These are phyloP conservation scores for Aspergillus arachidicola DNA, from an alignment of 2,329 filamentous ascomycete genomes.

Conservation along the genomic window DNA sequence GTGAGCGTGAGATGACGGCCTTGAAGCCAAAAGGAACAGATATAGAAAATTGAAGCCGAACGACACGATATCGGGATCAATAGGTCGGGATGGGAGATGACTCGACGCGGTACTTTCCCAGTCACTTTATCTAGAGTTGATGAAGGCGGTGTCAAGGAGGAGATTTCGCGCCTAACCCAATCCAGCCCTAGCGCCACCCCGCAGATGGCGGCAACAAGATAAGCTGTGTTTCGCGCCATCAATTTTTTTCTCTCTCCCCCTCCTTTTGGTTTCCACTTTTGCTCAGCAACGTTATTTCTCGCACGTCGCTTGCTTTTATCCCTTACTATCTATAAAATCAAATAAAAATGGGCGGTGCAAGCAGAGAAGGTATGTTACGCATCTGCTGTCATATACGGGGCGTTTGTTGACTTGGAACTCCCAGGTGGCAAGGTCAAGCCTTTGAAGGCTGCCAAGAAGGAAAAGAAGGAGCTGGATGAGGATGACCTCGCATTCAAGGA, in stretches of 20 bases:
- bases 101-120: neutral
- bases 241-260: slow-evolving; percentile 11
- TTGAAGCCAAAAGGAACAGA: neutral
- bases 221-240: slow-evolving; percentile 17
- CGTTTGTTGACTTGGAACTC: slow-evolving; percentile 10
- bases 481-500: slow-evolving; percentile 80
- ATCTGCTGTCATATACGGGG: neutral
- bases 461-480: slow-evolving; percentile 78
- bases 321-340: slow-evolving; percentile 9
- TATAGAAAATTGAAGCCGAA: neutral
- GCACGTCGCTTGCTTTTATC: slow-evolving; percentile 15
- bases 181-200: slow-evolving; percentile 22
- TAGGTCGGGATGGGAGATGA: slow-evolving; percentile 6
- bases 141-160: slow-evolving; percentile 17
- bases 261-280: slow-evolving; percentile 8
- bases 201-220: slow-evolving; percentile 20
- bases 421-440: slow-evolving; percentile 81
- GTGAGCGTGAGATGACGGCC: no score
- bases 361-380: slow-evolving; percentile 62
- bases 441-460: slow-evolving; percentile 87
- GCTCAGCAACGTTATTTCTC: slow-evolving; percentile 21
- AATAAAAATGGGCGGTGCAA: slow-evolving; percentile 64
- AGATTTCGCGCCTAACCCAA: slow-evolving; percentile 24
- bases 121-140: neutral
- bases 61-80: slow-evolving; percentile 14